Evolutionary conservation across 2,329 filamentous ascomycete genomes (phyloP), one percentile per base, ranked within the genome.

Genomic region (Claviceps monticola): DNA sequence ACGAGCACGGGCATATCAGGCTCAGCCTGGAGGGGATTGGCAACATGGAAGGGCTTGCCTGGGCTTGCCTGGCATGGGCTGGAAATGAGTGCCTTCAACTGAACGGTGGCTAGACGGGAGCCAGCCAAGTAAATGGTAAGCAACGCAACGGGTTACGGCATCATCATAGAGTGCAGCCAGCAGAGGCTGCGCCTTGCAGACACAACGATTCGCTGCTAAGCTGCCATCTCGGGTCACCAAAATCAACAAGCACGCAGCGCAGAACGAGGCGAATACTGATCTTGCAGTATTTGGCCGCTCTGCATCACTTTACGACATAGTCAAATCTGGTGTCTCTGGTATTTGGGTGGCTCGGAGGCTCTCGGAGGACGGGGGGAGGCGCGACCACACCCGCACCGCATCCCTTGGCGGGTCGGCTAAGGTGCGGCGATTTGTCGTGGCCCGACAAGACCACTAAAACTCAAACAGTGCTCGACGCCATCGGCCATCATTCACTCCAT

Each of bases 391-490:
- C 29, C 37, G 4, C 39, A 34, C 39, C 16, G 17, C 37, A 42
- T 9, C 52, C 46, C 34, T 48, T 50, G 50, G 46, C 49, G 23
- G 46, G 46, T 63, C 66, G 66, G 66, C 60, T 69, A 69, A 69
- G 65, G 60, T 66, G 58, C 66, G 66, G 66, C 63, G 59, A 66
- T 65, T 66, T 66, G 61, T 57, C 57, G 58, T 59, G 59, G 58
- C 43, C 21, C 26, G 23, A 21, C 41, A 42, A 17, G 59, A 59
- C 58, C 60, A 61, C 67, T 69, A 67, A 69, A 69, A 67, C 64
- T 68, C 63, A 60, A 65, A 61, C 59, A 52, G 57, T 56, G 58
- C 57, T n/a, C 46, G 36, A 56, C 54, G 55, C 59, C 55, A 61
- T 61, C 62, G 55, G 60, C 59, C 59, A 59, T 56, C 56, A 58